Conservation (phyloP, 2,329 filamentous ascomycete genomes). For the Arthroderma uncinatum region DNA sequence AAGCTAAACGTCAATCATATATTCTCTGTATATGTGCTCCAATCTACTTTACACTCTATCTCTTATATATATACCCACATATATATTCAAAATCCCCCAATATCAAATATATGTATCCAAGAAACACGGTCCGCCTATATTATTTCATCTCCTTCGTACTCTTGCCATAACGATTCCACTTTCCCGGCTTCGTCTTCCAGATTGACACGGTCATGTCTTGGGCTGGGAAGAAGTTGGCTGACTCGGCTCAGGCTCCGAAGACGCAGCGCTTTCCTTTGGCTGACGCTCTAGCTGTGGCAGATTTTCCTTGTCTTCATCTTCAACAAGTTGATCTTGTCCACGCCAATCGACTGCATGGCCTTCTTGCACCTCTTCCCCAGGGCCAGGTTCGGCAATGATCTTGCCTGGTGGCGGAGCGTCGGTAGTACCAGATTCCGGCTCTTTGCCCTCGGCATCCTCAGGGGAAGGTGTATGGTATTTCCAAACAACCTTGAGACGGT, state of each 20-base stretch:
- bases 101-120: background rate
- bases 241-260: background rate
- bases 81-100: background rate
- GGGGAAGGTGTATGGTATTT: conserved; percentile 34
- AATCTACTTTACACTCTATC: background rate
- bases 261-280: background rate
- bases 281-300: background rate
- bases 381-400: conserved; percentile 53
- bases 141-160: background rate
- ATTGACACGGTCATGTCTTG: background rate
- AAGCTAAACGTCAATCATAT: background rate
- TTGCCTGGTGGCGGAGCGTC: conserved; percentile 20
- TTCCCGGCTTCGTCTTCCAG: background rate
- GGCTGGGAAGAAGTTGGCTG: background rate
- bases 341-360: conserved; percentile 64
- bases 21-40: background rate
- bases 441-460: conserved; percentile 11
- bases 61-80: background rate
- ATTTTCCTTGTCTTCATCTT: background rate
- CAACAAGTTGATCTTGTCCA: conserved; percentile 32
- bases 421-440: conserved; percentile 14
- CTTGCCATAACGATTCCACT: background rate
- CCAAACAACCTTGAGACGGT: conserved; percentile 80
- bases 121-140: background rate
- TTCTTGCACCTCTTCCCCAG: conserved; percentile 60